Base-by-base conservation (phyloP, 164 flowering plant genomes). In the Brasenia schreberi region DNA sequence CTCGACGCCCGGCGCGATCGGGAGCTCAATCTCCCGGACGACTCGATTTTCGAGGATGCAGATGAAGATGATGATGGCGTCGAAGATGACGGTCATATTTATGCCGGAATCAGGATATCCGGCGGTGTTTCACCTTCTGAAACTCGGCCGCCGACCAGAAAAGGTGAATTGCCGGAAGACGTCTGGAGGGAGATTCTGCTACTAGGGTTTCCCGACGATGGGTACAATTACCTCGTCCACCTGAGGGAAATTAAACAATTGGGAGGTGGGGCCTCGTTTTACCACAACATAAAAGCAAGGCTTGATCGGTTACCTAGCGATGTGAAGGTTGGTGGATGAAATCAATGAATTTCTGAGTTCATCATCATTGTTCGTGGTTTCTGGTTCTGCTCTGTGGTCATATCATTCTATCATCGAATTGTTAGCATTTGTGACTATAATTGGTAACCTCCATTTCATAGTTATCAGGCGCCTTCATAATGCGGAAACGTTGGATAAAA, bases 131-230 rank as follows among this genome's bases (percentile, higher is more conserved):
- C 4, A 14, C 18, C 60, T 58, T 58, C 63, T 11, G 63, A 18
- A 18, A n/a, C 71, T 10, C 76, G 56, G 16, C 56, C 56, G 56
- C 16, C 56, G 56, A 14, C 12, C 16, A 49, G 7, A 49, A 49
- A 9, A 4, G 56, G 56, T 9, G 56, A 9, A 9, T 49, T 94
- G 71, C 90, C 90, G 7, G 93, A 87, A 53, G 49, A 77, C n/a
- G 65, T 85, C 10, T 77, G 96, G 81, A 82, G 59, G 72, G 96
- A 94, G 72, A 94, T 94, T 70, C 43, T 94, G 80, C 96, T 89
- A 75, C 74, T 94, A 45, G 99, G 97, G 68, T 80, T 89, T 78
- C 96, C 97, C 0, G 99, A 91, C 72, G 99, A 91, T 67, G 97
- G 99, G 5, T 94, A 94, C 66, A 92, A 94, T 68, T 94, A 94